Percentiles rank a stretch among this genome's conserved stretches.
These are phyloP conservation scores for Trametes cingulata DNA, from an alignment of 768 basidiomycete genomes.

Conservation along the genomic window DNA sequence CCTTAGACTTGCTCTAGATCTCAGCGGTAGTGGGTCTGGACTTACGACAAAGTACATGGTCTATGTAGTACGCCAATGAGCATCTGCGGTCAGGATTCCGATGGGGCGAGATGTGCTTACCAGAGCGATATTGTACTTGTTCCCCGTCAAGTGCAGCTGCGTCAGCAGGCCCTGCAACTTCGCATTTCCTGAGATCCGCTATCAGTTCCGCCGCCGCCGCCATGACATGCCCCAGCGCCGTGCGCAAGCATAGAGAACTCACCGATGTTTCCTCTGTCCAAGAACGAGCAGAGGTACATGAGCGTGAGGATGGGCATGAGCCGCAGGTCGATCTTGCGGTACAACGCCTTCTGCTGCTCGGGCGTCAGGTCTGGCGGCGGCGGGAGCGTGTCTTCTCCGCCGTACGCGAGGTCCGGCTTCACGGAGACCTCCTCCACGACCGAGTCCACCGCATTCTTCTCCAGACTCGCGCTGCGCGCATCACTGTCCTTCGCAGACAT, in stretches of 20 bases:
- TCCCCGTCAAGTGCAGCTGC: slow-evolving; percentile 56
- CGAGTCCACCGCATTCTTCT: slow-evolving; percentile 1
- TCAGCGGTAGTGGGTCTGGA: neutral
- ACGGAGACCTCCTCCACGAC: slow-evolving; percentile 2
- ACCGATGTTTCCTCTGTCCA: slow-evolving; percentile 34
- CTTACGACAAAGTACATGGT: slow-evolving; percentile 71
- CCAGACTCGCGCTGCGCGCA: neutral
- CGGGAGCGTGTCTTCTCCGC: slow-evolving; percentile 10
- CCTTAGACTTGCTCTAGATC: no score
- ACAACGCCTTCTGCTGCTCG: slow-evolving; percentile 39
- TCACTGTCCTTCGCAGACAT: neutral
- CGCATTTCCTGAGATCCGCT: slow-evolving; percentile 24
- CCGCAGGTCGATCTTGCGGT: slow-evolving; percentile 32
- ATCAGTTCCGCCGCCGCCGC: neutral
- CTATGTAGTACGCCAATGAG: slow-evolving; percentile 31
- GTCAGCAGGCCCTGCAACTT: slow-evolving; percentile 48
- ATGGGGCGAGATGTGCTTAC: slow-evolving; percentile 34
- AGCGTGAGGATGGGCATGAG: slow-evolving; percentile 36
- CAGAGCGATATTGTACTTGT: slow-evolving; percentile 66
- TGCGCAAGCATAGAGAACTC: neutral
- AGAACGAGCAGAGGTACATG: slow-evolving; percentile 34
- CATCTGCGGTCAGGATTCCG: neutral
- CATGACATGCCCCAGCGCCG: no score
- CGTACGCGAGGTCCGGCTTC: slow-evolving; percentile 8
- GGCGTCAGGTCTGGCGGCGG: slow-evolving; percentile 23